A percentile compares a stretch with the other conserved stretches of the same genome.
phyloP scores from a whole-genome alignment of 148 eudicot genomes.

The Fagopyrum homotropicum region DNA sequence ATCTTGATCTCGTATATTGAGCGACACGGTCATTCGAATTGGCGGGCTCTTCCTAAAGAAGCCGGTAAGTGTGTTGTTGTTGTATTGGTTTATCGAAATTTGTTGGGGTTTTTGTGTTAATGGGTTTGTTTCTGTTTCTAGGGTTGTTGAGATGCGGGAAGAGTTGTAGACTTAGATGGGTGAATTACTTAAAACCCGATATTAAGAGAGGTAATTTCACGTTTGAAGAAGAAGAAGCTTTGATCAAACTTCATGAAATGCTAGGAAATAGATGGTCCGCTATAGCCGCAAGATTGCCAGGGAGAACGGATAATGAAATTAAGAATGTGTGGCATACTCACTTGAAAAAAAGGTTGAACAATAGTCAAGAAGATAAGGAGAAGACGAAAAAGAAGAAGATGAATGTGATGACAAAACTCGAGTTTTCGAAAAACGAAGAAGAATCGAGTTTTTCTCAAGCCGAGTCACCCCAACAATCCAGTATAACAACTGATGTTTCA shows the following conservation, averaged over 20 bases:
- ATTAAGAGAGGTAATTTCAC: constrained; percentile 72
- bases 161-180: constrained; percentile 78
- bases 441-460: neutral
- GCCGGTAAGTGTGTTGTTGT: constrained; percentile 28
- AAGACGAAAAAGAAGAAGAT: neutral
- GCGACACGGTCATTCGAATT: constrained; percentile 54
- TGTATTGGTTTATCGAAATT: too few species aligned
- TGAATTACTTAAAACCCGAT: constrained; percentile 57
- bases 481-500: neutral
- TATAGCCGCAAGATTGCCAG: constrained; percentile 10
- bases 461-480: constrained; percentile 1
- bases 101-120: too few species aligned
- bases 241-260: constrained; percentile 53
- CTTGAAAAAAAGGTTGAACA: constrained; percentile 1
- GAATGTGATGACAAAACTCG: neutral
- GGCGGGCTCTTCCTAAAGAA: constrained; percentile 61
- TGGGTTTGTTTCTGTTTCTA: constrained; percentile 5
- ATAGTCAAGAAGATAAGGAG: neutral
- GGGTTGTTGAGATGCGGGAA: constrained; percentile 75
- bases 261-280: constrained; percentile 44
- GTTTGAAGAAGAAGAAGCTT: constrained; percentile 59
- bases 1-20: constrained; percentile 34
- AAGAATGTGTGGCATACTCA: constrained; percentile 14
- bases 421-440: neutral
- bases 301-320: constrained; percentile 11